A percentile compares a stretch with the other conserved stretches of the same genome.
These are phyloP conservation scores for Orbilia ellipsospora DNA, from an alignment of 2,329 filamentous ascomycete species.

Conservation along the genomic window DNA sequence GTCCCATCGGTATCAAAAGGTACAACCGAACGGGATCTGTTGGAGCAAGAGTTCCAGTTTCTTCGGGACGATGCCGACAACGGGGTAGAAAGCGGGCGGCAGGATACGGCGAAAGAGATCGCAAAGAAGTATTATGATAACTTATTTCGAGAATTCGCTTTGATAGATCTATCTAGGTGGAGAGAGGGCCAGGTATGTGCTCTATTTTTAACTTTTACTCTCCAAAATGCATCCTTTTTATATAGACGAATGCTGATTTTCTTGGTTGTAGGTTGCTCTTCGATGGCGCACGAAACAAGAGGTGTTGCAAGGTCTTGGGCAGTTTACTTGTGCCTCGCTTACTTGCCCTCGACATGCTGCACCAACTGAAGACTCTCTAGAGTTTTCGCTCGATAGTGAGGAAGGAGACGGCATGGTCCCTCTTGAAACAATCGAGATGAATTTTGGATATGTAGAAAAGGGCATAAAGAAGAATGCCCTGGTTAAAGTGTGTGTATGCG, in stretches of 20 bases:
- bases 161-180: slow-evolving; percentile 58
- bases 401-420: background rate
- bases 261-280: slow-evolving; percentile 56
- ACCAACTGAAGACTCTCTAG: slow-evolving; percentile 48
- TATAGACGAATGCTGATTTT: background rate
- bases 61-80: slow-evolving; percentile 56
- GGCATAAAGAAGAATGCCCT: slow-evolving; percentile 58
- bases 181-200: slow-evolving; percentile 57
- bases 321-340: slow-evolving; percentile 59
- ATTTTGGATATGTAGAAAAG: slow-evolving; percentile 59
- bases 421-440: slow-evolving; percentile 58
- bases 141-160: slow-evolving; percentile 59
- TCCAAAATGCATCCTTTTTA: background rate
- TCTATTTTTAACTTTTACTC: background rate
- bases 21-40: slow-evolving; percentile 58
- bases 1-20: slow-evolving; percentile 51
- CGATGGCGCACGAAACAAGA: slow-evolving; percentile 60
- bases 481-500: slow-evolving; percentile 59
- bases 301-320: slow-evolving; percentile 58
- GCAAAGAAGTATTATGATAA: slow-evolving; percentile 59
- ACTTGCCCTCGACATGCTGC: slow-evolving; percentile 56
- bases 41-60: slow-evolving; percentile 59
- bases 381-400: slow-evolving; percentile 37
- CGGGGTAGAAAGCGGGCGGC: background rate
- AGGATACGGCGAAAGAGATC: slow-evolving; percentile 56